Base-by-base conservation (phyloP, 352 stramenopile species). In the Phytophthora multivora region DNA sequence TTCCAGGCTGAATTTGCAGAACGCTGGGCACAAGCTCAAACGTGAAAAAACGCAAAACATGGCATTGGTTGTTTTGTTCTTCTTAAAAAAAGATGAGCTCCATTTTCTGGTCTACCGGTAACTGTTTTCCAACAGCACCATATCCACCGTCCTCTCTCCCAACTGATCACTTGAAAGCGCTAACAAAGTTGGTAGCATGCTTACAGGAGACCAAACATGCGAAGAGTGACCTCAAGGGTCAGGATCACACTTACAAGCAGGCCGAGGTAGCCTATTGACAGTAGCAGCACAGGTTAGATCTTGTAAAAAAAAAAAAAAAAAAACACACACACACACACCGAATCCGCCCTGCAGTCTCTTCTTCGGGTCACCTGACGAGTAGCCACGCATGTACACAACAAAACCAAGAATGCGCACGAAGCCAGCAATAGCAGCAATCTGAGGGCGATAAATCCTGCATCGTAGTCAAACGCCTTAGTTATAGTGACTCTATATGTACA, bases 311-410 rank as follows among this genome's bases (percentile, higher is more conserved):
- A 15, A 5, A 31, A 31, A 38, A 15, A 38, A 31, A 23, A 38
- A 36, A 25, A 18, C 5, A 47, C 28, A 18, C n/a, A n/a, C n/a
- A 8, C 13, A 71, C 71, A 43, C 59, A 90, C 83, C 83, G 42
- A 93, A 86, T 4, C 11, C n/a, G 25, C 81, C 84, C 39, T 83
- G 79, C 54, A 70, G 39, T 41, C 84, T 73, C 73, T 90, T 91
- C 47, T 70, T 64, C 10, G 82, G 82, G 45, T 90, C 78, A 3
- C 84, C 84, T 15, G 71, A 75, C 28, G 74, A 65, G 61, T 93
- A 93, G 3, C 81, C 80, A 16, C 73, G 59, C 45, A 93, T 77
- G 66, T 93, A 93, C 25, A 61, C 42, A 26, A 91, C 68, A 64
- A 93, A 91, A 30, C 74, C 76, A 12, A 83, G 28, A 39, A 89